A percentile compares a stretch with the other conserved stretches of the same genome.
Conservation (phyloP, 257 asterid species). For the Hygrophila difformis region DNA sequence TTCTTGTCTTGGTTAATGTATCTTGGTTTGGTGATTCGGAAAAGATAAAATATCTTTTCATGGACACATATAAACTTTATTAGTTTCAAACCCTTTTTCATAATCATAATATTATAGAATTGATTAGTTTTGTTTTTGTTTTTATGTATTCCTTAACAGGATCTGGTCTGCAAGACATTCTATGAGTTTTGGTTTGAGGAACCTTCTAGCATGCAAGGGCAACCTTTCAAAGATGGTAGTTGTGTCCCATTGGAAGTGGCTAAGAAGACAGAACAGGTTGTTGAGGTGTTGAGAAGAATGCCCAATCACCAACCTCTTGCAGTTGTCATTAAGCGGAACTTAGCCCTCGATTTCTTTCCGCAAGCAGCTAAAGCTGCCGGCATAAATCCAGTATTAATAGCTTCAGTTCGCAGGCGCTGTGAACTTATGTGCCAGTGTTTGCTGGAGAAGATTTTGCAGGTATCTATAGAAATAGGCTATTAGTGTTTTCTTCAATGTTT, state of each 20-base stretch:
- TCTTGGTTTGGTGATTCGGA: slow-evolving; percentile 9
- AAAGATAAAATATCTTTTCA: slow-evolving; percentile 6
- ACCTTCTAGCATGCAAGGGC: slow-evolving; percentile 53
- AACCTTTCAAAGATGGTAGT: slow-evolving; percentile 73
- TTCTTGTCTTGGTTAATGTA: slow-evolving; percentile 13
- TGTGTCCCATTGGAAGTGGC: slow-evolving; percentile 86
- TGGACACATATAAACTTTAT: slow-evolving; percentile 2
- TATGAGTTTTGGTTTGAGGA: slow-evolving; percentile 99
- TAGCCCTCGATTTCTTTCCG: slow-evolving; percentile 91
- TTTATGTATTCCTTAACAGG: slow-evolving; percentile 41
- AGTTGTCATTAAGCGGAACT: slow-evolving; percentile 65
- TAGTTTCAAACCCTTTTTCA: not conserved
- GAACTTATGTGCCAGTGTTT: slow-evolving; percentile 97
- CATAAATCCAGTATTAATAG: slow-evolving; percentile 79
- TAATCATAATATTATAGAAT: slow-evolving; percentile 4
- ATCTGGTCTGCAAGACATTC: slow-evolving; percentile 96
- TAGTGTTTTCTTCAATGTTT: slow-evolving; percentile 11
- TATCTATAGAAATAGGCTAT: slow-evolving; percentile 22
- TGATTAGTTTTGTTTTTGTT: slow-evolving; percentile 10
- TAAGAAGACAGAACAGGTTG: slow-evolving; percentile 91
- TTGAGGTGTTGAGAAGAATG: slow-evolving; percentile 83
- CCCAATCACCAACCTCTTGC: slow-evolving; percentile 71
- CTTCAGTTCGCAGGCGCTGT: slow-evolving; percentile 94
- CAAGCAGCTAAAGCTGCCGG: slow-evolving; percentile 97
- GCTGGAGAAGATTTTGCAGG: slow-evolving; percentile 90